Evolutionary conservation across 139 green algal genomes (phyloP).

Genomic region (Chlorella sp.): DNA sequence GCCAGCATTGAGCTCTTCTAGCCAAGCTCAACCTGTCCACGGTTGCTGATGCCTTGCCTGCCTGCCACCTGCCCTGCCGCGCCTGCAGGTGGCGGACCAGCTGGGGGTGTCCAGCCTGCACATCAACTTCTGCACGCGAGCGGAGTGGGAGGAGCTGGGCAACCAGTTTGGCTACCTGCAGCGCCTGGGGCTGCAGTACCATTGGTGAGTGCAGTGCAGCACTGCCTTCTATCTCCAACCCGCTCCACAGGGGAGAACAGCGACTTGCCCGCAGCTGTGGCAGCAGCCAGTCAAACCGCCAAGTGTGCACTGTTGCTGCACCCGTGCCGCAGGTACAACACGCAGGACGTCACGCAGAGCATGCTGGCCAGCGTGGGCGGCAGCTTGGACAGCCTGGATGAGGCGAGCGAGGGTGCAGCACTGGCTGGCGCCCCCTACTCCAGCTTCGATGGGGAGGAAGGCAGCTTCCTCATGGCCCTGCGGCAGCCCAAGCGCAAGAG

Average conservation of each 20-base stretch:
- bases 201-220: slow-evolving; percentile 14
- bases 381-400: background rate
- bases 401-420: background rate
- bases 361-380: slow-evolving; percentile 4
- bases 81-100: slow-evolving; percentile 50
- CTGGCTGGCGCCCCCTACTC: slow-evolving; percentile 8
- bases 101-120: slow-evolving; percentile 76
- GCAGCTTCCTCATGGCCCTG: slow-evolving; percentile 69
- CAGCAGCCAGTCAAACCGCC: too few relatives aligned
- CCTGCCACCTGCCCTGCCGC: background rate
- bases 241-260: too few relatives aligned
- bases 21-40: too few relatives aligned
- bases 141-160: slow-evolving; percentile 74
- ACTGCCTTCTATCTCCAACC: too few relatives aligned
- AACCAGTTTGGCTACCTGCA: slow-evolving; percentile 71
- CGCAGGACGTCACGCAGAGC: background rate
- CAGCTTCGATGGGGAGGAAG: slow-evolving; percentile 34
- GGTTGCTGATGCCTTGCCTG: too few relatives aligned
- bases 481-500: slow-evolving; percentile 90
- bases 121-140: slow-evolving; percentile 84
- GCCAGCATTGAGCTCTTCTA: too few relatives aligned
- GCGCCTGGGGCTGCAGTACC: slow-evolving; percentile 43
- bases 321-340: background rate
- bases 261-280: too few relatives aligned
- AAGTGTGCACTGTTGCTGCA: too few relatives aligned